Conservation (phyloP, 2,329 filamentous ascomycete genomes). For the Aspergillus sp. region DNA sequence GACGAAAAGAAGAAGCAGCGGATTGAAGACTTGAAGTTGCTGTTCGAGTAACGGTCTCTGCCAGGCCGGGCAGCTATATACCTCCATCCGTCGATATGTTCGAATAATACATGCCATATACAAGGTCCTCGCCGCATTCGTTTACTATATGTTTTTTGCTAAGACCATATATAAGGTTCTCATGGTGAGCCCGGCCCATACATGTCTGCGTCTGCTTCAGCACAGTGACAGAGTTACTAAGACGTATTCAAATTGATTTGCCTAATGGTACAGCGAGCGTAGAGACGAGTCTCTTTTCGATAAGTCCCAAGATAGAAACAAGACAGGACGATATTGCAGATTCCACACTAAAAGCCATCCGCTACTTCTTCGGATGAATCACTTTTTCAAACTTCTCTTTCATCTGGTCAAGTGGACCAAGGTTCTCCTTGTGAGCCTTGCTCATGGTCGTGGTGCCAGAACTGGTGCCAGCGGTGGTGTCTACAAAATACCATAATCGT, state of each 20-base stretch:
- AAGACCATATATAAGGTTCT: too few species aligned
- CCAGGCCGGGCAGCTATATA: background rate
- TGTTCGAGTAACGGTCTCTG: constrained; percentile 53
- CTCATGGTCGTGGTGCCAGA: background rate
- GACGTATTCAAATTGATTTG: too few species aligned
- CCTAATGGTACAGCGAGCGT: too few species aligned
- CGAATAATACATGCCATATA: too few species aligned
- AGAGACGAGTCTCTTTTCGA: too few species aligned
- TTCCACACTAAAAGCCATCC: background rate
- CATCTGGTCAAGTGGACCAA: constrained; percentile 18
- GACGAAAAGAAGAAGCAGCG: constrained; percentile 87
- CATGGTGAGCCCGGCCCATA: too few species aligned
- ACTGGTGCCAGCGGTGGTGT: background rate
- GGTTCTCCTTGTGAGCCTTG: constrained; percentile 6
- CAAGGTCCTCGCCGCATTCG: too few species aligned
- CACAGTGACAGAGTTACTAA: too few species aligned
- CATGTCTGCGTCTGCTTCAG: too few species aligned
- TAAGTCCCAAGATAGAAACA: too few species aligned
- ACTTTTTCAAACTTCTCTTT: constrained; percentile 36
- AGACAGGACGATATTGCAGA: too few species aligned
- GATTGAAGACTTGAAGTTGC: constrained; percentile 90
- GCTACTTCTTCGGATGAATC: constrained; percentile 11
- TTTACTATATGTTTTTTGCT: too few species aligned
- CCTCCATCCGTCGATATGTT: background rate
- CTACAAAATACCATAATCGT: background rate